Evolutionary conservation across 768 basidiomycete genomes (phyloP), one percentile per base, ranked within the genome.

Genomic region (Erythrobasidium yunnanense): DNA sequence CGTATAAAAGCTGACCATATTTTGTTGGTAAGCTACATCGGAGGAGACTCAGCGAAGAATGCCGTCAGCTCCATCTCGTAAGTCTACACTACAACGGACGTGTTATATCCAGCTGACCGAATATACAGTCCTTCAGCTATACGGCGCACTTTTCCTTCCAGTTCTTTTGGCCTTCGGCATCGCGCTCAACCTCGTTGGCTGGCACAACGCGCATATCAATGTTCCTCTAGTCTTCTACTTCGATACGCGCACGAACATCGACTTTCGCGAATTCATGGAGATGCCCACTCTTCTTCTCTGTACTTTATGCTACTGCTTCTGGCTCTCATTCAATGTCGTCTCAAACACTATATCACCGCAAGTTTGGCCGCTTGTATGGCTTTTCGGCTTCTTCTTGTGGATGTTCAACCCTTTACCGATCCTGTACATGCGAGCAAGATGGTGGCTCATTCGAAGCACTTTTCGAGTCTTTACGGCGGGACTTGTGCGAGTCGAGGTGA

Each of bases 141-240:
- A 95, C 73, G 85, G 82, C 0, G 80, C 85, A 3, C 76, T 93
- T 25, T 76, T 84, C 47, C 75, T 95, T 2, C 90, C 91, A 0
- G 79, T 85, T 4, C 68, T 93, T 1, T 87, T 95, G 72, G 79
- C 83, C 1, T 67, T 89, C 32, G 77, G 95, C 0, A 82, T 97
- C 58, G 87, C 88, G 25, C 65, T 87, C n/a, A 96, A 99, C 74
- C 69, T 97, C 3, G 70, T 85, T 22, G 86, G 85, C 0, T 99
- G 88, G 86, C 79, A 83, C 0, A 76, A 77, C 3, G 78, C 84
- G 4, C 81, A 87, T 50, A 90, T 99, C 71, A 97, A 96, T 74
- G 93, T 91, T 71, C 81, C 85, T n/a, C 93, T 96, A 75, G 88
- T 92, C 34, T 88, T 92, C 72, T 87, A 72, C 47, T 56, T 74